Evolutionary conservation across 805 yeast genomes (phyloP), one percentile per base, ranked within the genome.

Genomic region (Kazachstania kunashirensis): DNA sequence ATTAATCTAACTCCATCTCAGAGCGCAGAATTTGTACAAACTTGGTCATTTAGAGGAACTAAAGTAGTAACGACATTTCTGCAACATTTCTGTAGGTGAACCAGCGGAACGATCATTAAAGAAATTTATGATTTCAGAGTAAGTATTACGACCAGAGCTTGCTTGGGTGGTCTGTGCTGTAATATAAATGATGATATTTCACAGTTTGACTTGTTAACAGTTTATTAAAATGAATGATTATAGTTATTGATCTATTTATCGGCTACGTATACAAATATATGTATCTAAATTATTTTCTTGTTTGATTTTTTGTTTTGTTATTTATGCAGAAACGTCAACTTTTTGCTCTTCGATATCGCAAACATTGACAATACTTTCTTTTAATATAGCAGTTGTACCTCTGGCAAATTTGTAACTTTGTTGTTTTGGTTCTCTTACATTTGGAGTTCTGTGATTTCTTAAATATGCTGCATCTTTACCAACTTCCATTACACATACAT

Each of bases 401-500:
- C 92, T 74, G 13, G 79, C 70, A 59, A 88, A 92, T 60, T 77
- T 83, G 66, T 92, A 92, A 38, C 82, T 76, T 59, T 75, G 75
- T 47, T 80, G 79, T 69, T 92, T 92, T 50, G 71, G 67, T 38
- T 77, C 83, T 60, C 98, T 78, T 32, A 76, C 78, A 61, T 92
- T 92, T 41, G 98, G 98, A 36, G 86, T 84, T 58, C 81, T 68
- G 70, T 84, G 84, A 63, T 88, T 88, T 65, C 98, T 77, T 59
- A 73, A 67, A 38, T 89, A 70, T 43, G 71, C 75, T 8, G 97
- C 95, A 59, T 84, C 94, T 57, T 84, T 77, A 44, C 92, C 95
- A 29, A 73, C 66, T 64, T 89, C 96, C 94, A 92, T 85, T 13
- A 92, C 97, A 68, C 97, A 92, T 44, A 92, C 68, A 59, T 92